Evolutionary conservation across 2,329 filamentous ascomycete genomes (phyloP).

Genomic region (Fusarium clavum): DNA sequence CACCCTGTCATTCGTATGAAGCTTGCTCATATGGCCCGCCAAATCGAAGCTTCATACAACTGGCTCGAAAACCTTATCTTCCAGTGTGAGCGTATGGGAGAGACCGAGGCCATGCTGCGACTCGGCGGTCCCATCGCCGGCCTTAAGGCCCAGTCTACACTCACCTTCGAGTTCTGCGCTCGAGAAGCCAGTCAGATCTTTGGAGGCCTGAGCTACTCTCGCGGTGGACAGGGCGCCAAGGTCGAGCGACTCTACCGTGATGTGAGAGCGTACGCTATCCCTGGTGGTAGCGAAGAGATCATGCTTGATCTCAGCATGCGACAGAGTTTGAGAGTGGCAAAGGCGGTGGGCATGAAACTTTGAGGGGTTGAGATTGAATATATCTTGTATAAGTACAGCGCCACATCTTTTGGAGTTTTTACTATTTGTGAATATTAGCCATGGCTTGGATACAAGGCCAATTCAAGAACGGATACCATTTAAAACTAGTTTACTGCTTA

Average conservation of each 20-base stretch:
- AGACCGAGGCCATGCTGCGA: slow-evolving; percentile 95
- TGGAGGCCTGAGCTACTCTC: slow-evolving; percentile 89
- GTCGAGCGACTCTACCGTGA: slow-evolving; percentile 95
- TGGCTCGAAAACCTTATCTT: slow-evolving; percentile 97
- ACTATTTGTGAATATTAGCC: slow-evolving; percentile 6
- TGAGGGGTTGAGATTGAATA: slow-evolving; percentile 57
- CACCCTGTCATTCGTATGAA: slow-evolving; percentile 98
- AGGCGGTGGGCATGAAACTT: slow-evolving; percentile 95
- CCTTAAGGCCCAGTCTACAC: slow-evolving; percentile 92
- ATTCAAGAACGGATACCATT: slow-evolving; percentile 23
- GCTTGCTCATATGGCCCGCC: slow-evolving; percentile 96
- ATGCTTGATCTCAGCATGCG: slow-evolving; percentile 97
- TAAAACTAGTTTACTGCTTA: not conserved
- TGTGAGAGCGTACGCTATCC: slow-evolving; percentile 95
- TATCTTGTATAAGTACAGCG: slow-evolving; percentile 26
- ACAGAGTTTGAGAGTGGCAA: slow-evolving; percentile 87
- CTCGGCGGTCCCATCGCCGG: slow-evolving; percentile 94
- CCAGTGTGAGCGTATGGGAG: slow-evolving; percentile 92
- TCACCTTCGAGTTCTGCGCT: slow-evolving; percentile 97
- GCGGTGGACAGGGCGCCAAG: slow-evolving; percentile 95
- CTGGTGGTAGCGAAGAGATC: slow-evolving; percentile 96
- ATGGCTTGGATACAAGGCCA: not conserved
- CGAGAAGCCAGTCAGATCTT: slow-evolving; percentile 98
- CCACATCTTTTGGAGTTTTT: slow-evolving; percentile 25
- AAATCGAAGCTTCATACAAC: slow-evolving; percentile 96